Conservation (phyloP, 2,329 filamentous ascomycete genomes). For the Fusarium austroafricanum region DNA sequence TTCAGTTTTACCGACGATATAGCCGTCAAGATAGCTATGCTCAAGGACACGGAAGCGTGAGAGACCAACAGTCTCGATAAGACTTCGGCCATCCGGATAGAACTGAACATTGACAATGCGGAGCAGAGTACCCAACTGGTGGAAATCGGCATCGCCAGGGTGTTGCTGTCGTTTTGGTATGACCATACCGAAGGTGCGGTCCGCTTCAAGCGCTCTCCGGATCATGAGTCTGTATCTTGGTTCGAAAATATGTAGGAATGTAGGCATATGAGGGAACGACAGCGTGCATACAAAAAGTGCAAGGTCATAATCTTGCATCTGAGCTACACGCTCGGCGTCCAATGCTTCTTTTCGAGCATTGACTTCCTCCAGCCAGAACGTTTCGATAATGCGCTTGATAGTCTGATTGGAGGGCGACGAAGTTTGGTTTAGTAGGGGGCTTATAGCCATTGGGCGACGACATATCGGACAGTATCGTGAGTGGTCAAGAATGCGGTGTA, state of each 20-base stretch:
- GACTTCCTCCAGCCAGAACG: constrained; percentile 77
- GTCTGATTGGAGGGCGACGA: constrained; percentile 69
- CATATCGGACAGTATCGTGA: constrained; percentile 84
- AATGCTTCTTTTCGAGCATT: constrained; percentile 66
- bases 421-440: constrained; percentile 55
- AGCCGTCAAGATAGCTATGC: constrained; percentile 77
- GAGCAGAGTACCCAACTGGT: constrained; percentile 81
- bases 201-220: constrained; percentile 77
- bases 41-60: constrained; percentile 80
- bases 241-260: constrained; percentile 91
- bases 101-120: constrained; percentile 79
- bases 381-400: constrained; percentile 71
- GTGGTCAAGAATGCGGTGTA: constrained; percentile 81
- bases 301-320: constrained; percentile 68
- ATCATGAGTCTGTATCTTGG: constrained; percentile 94
- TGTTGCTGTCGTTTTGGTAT: constrained; percentile 69
- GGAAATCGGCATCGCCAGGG: constrained; percentile 61
- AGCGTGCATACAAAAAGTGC: constrained; percentile 86
- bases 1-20: constrained; percentile 79
- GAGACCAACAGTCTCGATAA: constrained; percentile 81
- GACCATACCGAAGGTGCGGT: constrained; percentile 87
- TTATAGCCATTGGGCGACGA: constrained; percentile 70
- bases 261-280: constrained; percentile 84
- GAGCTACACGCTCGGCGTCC: constrained; percentile 67
- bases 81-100: constrained; percentile 82